These are phyloP conservation scores for Pichia pseudocactophila DNA, from an alignment of 805 yeast species.

Conservation along the genomic window DNA sequence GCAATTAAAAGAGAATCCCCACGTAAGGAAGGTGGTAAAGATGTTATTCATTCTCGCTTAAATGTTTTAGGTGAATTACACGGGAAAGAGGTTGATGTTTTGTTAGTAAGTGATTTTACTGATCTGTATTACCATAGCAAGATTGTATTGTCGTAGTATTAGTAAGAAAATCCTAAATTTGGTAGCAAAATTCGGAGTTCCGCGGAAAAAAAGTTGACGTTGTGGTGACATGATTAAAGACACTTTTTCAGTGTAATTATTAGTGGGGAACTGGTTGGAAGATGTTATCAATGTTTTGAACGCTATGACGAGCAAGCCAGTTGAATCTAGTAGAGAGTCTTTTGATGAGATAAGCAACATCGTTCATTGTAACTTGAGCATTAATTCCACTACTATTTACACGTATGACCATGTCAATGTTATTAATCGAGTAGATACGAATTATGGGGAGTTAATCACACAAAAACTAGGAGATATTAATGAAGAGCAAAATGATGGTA, in stretches of 20 bases:
- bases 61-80: slow-evolving; percentile 40
- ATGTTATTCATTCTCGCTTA: slow-evolving; percentile 35
- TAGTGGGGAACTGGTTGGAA: too few relatives aligned
- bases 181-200: not conserved
- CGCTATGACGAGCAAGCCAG: too few relatives aligned
- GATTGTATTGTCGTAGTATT: slow-evolving; percentile 1
- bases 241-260: too few relatives aligned
- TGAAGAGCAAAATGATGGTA: slow-evolving; percentile 30
- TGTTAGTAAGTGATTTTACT: slow-evolving; percentile 59
- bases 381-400: slow-evolving; percentile 51
- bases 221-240: too few relatives aligned
- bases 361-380: slow-evolving; percentile 24
- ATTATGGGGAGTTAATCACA: slow-evolving; percentile 45
- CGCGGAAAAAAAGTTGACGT: not conserved
- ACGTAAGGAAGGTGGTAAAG: slow-evolving; percentile 25
- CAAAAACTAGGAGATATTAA: slow-evolving; percentile 48
- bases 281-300: too few relatives aligned
- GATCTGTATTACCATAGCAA: slow-evolving; percentile 31
- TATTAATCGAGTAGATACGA: slow-evolving; percentile 34
- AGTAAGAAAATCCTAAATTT: not conserved
- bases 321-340: too few relatives aligned
- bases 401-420: slow-evolving; percentile 44
- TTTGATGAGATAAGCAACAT: slow-evolving; percentile 13
- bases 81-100: slow-evolving; percentile 38
- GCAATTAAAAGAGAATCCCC: slow-evolving; percentile 75